phyloP scores from a whole-genome alignment of 345 rosid genomes.

The Citrus australasica region DNA sequence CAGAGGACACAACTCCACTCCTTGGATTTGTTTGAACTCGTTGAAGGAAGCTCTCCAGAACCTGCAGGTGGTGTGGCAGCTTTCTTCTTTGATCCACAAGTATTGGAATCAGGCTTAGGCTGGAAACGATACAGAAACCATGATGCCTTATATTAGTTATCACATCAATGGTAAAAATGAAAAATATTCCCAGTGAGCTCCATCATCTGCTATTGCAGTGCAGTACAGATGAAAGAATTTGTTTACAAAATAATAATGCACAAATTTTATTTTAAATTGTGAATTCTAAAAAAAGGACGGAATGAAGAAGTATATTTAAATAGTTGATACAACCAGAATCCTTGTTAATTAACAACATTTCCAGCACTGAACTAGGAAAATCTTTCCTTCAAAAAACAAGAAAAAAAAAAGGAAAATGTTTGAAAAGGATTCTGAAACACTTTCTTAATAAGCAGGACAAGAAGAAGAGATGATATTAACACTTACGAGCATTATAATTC shows the following conservation, averaged over 20 bases:
- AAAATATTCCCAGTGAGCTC: neutral
- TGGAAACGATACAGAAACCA: constrained; percentile 30
- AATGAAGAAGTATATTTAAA: neutral
- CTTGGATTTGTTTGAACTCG: constrained; percentile 24
- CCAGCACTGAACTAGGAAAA: neutral
- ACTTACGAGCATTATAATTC: neutral
- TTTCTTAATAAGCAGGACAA: neutral
- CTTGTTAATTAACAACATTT: neutral
- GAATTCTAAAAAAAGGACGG: neutral
- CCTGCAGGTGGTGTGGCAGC: constrained; percentile 22
- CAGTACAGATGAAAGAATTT: neutral
- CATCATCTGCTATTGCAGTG: neutral
- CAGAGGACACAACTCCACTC: constrained; percentile 59
- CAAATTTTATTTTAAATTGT: neutral
- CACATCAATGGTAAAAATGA: neutral
- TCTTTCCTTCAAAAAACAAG: too few relatives aligned
- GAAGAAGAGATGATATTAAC: neutral
- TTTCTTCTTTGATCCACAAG: constrained; percentile 40
- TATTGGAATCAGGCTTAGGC: constrained; percentile 44
- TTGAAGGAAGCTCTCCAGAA: constrained; percentile 10
- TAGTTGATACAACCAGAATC: neutral
- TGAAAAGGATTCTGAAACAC: neutral
- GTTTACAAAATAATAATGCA: neutral
- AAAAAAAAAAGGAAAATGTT: too few relatives aligned
- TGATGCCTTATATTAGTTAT: neutral